Evolutionary conservation across 169 alveolate genomes (phyloP), one percentile per base, ranked within the genome.

Genomic region (Plasmodium inui): DNA sequence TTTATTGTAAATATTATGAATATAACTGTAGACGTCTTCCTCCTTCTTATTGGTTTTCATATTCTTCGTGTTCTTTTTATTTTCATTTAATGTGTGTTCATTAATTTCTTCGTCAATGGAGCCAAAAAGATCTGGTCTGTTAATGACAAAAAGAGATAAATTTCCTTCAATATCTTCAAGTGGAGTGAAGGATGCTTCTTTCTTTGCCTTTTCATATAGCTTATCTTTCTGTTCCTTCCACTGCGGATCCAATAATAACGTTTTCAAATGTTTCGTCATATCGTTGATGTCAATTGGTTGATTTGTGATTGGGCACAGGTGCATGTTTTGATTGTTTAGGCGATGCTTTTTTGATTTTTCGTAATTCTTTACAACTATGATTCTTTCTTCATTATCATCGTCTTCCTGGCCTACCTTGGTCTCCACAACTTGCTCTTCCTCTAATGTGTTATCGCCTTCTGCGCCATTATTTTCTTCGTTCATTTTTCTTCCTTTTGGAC

Each of bases 281-380:
- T 98, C 98, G 84, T 96, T 95, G 44, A 98, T 97, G 26, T 98
- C 99, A 9, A 99, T 97, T 95, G 98, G 96, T 88, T 98, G 98
- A 41, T 99, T 98, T 32, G 99, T 98, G 81, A 98, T 97, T 19
- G 99, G 99, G 80, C 99, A 99, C 95, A 96, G 97, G 89, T 98
- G 98, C 97, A 98, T 96, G 70, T 92, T 95, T 19, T 93, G 86
- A 26, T 96, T 96, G 46, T 80, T 84, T 39, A 83, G 70, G 70
- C 94, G 92, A 80, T 92, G 94, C 93, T 95, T 97, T 86, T 93
- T 94, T 76, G 95, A 85, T 92, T 96, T 95, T 67, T 96, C 97
- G 74, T 96, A 96, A 41, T 96, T 96, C 95, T 96, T 97, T 57
- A 96, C 95, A 76, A 96, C 98, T 50, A 97, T 95, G 84, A 97